A percentile compares a stretch with the other conserved stretches of the same genome.
Conservation (phyloP, 306 rosid species). For the Trichosanthes truncata region DNA sequence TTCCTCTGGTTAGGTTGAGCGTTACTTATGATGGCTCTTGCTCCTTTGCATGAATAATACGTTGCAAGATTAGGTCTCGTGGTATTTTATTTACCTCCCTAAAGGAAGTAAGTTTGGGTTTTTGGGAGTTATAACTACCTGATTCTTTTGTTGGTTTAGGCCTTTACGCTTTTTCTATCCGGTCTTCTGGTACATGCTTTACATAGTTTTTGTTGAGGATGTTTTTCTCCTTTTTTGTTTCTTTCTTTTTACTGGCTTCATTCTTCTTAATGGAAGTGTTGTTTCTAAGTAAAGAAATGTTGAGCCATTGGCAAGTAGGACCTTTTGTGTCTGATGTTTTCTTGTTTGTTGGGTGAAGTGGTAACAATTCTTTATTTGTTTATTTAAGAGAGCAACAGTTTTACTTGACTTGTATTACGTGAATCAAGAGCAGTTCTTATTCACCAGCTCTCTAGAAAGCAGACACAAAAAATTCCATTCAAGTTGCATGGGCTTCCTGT, state of each 20-base stretch:
- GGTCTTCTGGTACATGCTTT: neutral
- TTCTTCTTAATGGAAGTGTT: neutral
- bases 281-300: too few relatives aligned
- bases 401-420: slow-evolving; percentile 72
- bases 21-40: neutral
- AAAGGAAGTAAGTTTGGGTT: neutral
- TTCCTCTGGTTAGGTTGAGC: neutral
- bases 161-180: neutral
- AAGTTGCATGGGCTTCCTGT: slow-evolving; percentile 84
- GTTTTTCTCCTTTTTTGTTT: neutral
- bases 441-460: slow-evolving; percentile 73
- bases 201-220: neutral
- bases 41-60: neutral
- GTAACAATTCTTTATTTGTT: neutral
- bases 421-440: slow-evolving; percentile 75
- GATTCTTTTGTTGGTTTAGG: neutral
- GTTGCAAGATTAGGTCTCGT: neutral
- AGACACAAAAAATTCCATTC: slow-evolving; percentile 65
- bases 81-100: neutral
- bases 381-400: slow-evolving; percentile 4
- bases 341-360: neutral
- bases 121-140: neutral
- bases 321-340: neutral
- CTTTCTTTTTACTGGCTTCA: neutral
- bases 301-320: neutral